phyloP scores from a whole-genome alignment of 495 filamentous ascomycete genomes.

The Cladorrhinum samala region DNA sequence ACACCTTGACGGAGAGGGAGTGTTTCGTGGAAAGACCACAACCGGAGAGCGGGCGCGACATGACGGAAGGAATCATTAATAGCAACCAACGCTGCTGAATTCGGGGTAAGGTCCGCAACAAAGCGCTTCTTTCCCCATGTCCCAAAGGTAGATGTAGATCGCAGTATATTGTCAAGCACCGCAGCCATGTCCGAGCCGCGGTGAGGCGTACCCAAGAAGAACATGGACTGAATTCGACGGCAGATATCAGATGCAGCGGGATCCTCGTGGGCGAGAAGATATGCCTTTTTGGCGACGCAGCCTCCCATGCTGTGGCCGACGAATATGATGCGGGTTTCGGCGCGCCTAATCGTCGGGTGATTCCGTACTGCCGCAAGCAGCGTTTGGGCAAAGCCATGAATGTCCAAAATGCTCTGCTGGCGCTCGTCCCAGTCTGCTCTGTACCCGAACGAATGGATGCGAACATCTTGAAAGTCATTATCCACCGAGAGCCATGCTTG shows the following conservation, averaged over 20 bases:
- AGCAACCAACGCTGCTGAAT: slow-evolving; percentile 11
- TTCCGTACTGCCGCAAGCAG: slow-evolving; percentile 35
- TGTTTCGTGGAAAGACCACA: slow-evolving; percentile 32
- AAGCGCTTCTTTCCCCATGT: slow-evolving; percentile 19
- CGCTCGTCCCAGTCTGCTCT: slow-evolving; percentile 25
- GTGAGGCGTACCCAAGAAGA: slow-evolving; percentile 50
- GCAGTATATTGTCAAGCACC: slow-evolving; percentile 34
- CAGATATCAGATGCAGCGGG: slow-evolving; percentile 23
- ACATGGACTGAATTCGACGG: slow-evolving; percentile 35
- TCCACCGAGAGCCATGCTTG: slow-evolving; percentile 26
- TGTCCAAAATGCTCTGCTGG: slow-evolving; percentile 31
- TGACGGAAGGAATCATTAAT: slow-evolving; percentile 32
- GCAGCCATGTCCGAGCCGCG: slow-evolving; percentile 42
- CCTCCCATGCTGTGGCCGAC: slow-evolving; percentile 52
- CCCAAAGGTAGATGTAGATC: neutral
- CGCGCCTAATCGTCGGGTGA: slow-evolving; percentile 23
- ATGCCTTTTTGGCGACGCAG: slow-evolving; percentile 45
- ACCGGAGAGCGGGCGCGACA: slow-evolving; percentile 12
- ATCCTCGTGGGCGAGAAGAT: slow-evolving; percentile 26
- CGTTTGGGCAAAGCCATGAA: slow-evolving; percentile 40
- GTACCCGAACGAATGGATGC: slow-evolving; percentile 28
- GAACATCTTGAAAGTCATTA: slow-evolving; percentile 18
- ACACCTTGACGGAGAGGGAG: slow-evolving; percentile 7
- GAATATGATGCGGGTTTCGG: slow-evolving; percentile 34
- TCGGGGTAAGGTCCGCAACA: slow-evolving; percentile 17